Evolutionary conservation across 179 eudicot species (phyloP).

Genomic region (Sideroxylon spinosum): DNA sequence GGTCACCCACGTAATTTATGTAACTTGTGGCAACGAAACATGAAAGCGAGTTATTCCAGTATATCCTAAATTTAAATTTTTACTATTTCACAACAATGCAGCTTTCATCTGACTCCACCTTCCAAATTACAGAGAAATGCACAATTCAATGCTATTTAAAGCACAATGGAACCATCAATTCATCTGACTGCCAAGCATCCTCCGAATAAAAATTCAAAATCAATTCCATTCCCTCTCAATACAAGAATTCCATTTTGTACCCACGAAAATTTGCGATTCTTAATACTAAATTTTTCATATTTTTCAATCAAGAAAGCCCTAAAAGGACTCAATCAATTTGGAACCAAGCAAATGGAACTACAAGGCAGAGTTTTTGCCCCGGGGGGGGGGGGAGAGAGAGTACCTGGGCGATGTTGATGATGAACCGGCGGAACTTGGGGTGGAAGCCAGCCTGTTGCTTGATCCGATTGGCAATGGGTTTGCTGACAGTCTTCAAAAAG

Average conservation of each 20-base stretch:
- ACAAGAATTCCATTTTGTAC: not conserved
- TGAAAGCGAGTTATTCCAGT: not conserved
- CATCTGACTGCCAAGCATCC: not conserved
- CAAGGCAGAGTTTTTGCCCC: not conserved
- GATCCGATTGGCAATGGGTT: constrained; percentile 59
- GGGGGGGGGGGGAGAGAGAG: not conserved
- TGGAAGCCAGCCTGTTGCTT: constrained; percentile 55
- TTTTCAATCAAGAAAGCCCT: not conserved
- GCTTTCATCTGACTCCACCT: not conserved
- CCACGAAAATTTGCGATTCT: not conserved
- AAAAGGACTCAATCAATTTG: not conserved
- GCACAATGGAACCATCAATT: not conserved
- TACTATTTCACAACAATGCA: not conserved
- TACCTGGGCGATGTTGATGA: constrained; percentile 67
- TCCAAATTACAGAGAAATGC: not conserved
- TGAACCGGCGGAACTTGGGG: constrained; percentile 53
- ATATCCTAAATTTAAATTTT: not conserved
- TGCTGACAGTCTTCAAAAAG: constrained; percentile 46
- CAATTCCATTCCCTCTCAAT: not conserved
- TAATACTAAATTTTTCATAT: not conserved
- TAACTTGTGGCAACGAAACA: not conserved
- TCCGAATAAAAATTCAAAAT: not conserved
- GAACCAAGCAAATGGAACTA: not conserved
- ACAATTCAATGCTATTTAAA: not conserved
- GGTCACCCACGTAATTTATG: not conserved